These are phyloP conservation scores for Chlamydomonas sp. DNA, from an alignment of 139 green algal species.

Conservation along the genomic window DNA sequence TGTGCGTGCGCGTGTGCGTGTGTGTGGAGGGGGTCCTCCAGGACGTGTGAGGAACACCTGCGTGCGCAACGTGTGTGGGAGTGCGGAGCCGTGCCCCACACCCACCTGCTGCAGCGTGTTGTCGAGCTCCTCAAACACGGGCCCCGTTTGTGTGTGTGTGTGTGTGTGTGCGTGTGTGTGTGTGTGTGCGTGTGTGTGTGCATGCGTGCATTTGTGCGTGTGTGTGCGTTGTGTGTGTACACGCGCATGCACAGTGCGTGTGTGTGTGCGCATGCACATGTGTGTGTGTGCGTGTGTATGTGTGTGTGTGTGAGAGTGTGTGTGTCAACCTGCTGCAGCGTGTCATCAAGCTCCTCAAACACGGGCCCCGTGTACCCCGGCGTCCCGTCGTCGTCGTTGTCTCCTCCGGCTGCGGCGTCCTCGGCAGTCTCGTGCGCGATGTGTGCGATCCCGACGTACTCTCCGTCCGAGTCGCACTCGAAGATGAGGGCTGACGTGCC, in stretches of 20 bases:
- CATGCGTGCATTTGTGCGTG: background rate
- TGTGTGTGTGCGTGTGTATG: background rate
- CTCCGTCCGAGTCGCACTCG: slow-evolving; percentile 55
- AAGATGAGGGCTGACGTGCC: slow-evolving; percentile 39
- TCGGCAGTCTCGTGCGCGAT: slow-evolving; percentile 20
- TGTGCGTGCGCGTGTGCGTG: background rate
- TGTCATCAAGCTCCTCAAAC: slow-evolving; percentile 72
- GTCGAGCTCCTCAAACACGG: background rate
- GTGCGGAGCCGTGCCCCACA: background rate
- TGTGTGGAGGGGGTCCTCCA: background rate
- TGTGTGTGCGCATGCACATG: background rate
- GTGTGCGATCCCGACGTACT: slow-evolving; percentile 45
- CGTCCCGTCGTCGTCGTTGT: slow-evolving; percentile 10
- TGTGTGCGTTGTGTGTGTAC: background rate
- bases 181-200: background rate
- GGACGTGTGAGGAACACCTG: background rate
- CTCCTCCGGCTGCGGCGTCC: background rate
- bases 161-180: background rate
- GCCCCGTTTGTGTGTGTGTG: background rate
- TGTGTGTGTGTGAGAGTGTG: too few species aligned
- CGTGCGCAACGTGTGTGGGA: background rate
- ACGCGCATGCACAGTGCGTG: background rate
- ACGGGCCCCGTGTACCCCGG: slow-evolving; percentile 50
- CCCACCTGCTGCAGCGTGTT: background rate
- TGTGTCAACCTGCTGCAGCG: slow-evolving; percentile 63